These are phyloP conservation scores for Claviceps cyperi DNA, from an alignment of 2,329 filamentous ascomycete genomes.

Conservation along the genomic window DNA sequence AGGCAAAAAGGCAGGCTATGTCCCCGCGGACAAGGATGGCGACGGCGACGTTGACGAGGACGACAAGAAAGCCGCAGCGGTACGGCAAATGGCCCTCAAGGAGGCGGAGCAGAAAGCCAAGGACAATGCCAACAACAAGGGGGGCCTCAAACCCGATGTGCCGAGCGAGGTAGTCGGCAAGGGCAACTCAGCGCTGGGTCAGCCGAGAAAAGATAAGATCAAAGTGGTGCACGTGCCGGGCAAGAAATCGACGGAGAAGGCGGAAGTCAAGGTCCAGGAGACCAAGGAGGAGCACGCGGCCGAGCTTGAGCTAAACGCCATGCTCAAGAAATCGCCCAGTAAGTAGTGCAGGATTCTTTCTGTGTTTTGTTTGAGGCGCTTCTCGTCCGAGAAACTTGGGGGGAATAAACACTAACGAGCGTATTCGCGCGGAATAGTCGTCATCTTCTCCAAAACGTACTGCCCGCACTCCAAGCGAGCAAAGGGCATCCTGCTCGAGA, in stretches of 20 bases:
- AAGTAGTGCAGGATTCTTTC: conserved; percentile 18
- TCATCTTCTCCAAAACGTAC: conserved; percentile 92
- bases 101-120: conserved; percentile 57
- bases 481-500: conserved; percentile 70
- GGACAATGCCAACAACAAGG: conserved; percentile 34
- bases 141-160: conserved; percentile 37
- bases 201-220: conserved; percentile 22
- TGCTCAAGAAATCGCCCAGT: conserved; percentile 78
- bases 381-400: too few relatives aligned
- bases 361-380: too few relatives aligned
- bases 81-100: conserved; percentile 47
- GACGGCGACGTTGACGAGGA: conserved; percentile 44
- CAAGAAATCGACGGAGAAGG: conserved; percentile 2
- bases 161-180: conserved; percentile 44
- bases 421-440: conserved; percentile 39
- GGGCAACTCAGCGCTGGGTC: conserved; percentile 40
- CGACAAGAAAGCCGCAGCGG: conserved; percentile 32
- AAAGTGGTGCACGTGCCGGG: conserved; percentile 7
- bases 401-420: too few relatives aligned
- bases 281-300: conserved; percentile 48
- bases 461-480: conserved; percentile 77
- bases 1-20: conserved; percentile 23
- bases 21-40: conserved; percentile 33
- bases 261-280: conserved; percentile 23
- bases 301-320: conserved; percentile 57